Evolutionary conservation across 495 filamentous ascomycete species (phyloP), one percentile per base, ranked within the genome.

Genomic region (Aeminium ludgeri): DNA sequence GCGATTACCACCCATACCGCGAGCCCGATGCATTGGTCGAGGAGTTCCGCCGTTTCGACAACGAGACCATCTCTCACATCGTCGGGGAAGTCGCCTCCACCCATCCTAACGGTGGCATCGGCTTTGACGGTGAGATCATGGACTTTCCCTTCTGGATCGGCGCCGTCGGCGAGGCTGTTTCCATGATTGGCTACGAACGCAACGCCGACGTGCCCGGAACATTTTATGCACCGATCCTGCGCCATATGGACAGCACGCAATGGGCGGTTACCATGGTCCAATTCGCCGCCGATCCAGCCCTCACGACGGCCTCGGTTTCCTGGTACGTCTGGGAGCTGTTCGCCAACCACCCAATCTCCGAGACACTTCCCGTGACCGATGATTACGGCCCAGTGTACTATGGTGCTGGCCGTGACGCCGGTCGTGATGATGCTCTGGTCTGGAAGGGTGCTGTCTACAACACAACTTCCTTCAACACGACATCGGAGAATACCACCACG

Each of bases 371-470:
- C 16, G 39, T 42, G 6, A 11, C 13, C 6, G 37, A 19, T 3
- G 37, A 25, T 25, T 39, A 13, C 25, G 37, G 37, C 3, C 74
- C 75, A 0, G 45, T 71, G 0, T 80, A 71, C 56, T 78, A 67
- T 53, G 72, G 70, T 1, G 71, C 71, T 2, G 59, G 65, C 15
- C 55, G 48, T 8, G 55, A 52, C 11, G 48, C 58, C 1, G 46
- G 51, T 3, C 37, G 37, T 5, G 46, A 50, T 10, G 52, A 55
- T 8, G 54, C 56, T 11, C 54, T 64, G 43, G 56, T 67, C 36
- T 69, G 76, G 58, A 81, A 81, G 48, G 65, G 63, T 10, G 74
- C 75, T 18, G 68, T 76, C 0, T 81, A 80, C 58, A 80, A 81
- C 59, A 62, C 65, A 36, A 73, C 73, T 6, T 39, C 38, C 15